Base-by-base conservation (phyloP, 2,329 filamentous ascomycete genomes). In the Neocucurbitaria cava region DNA sequence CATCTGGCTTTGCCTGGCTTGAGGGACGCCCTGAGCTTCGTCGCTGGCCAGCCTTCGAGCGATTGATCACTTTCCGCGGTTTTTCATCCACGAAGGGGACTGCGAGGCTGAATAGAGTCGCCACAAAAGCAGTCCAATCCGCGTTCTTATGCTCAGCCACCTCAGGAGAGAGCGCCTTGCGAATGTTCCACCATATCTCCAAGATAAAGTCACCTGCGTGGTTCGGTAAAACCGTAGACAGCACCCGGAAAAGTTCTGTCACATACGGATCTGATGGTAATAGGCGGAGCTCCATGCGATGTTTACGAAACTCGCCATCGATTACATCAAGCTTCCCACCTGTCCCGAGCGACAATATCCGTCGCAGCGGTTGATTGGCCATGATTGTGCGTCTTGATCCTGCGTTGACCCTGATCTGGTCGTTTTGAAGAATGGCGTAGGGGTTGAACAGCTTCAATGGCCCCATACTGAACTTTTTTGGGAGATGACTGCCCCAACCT, bases 111-210 rank as follows among this genome's bases (percentile, higher is more conserved):
- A 80, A 76, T 2, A 81, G 52, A 7, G 77, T 74, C 4, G 76
- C 65, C 3, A 76, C 68, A 26, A 80, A 71, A 5, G 78, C 77
- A 5, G 72, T 62, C 71, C 76, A 78, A 20, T 77, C 75, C 18
- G 62, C 53, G 36, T 63, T 61, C 8, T 40, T 44, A 9, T 52
- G 54, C 30, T 59, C 48, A 10, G 47, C 21, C 21, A 49, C 18
- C 18, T 65, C 59, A 2, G 45, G 49, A 8, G 62, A 46, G 4
- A 71, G 43, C 21, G 57, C 57, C 30, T 66, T 71, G 26, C 68
- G 68, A 24, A 75, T 69, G 39, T 67, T 70, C 74, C 75, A 77
- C 72, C 72, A 77, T 15, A 76, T 68, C 35, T 73, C 69, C 8
- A 76, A 55, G 8, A 77, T 58, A 28, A 75, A 70, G 36, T 77